Evolutionary conservation across 768 basidiomycete genomes (phyloP).

Genomic region (Lactarius sp.): DNA sequence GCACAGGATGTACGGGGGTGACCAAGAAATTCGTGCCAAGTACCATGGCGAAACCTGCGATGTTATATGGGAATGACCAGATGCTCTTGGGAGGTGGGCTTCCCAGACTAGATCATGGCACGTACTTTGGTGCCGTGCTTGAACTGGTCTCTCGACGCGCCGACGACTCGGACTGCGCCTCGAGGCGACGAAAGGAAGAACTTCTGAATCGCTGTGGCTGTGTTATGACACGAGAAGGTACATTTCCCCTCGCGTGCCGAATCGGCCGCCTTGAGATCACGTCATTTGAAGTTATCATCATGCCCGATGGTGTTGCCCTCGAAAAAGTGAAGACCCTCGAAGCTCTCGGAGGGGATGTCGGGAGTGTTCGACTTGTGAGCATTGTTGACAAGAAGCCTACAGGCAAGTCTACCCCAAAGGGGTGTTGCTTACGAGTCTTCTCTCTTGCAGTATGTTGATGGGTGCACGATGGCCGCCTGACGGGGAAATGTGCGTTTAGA

Average conservation of each 20-base stretch:
- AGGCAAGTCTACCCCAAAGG: slow-evolving; percentile 44
- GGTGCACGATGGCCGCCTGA: slow-evolving; percentile 29
- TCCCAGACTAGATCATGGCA: neutral
- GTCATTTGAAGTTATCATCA: slow-evolving; percentile 63
- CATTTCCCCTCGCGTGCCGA: slow-evolving; percentile 1
- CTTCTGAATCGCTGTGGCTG: slow-evolving; percentile 41
- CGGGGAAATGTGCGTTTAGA: slow-evolving; percentile 43
- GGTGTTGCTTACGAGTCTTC: slow-evolving; percentile 1
- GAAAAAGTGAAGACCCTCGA: slow-evolving; percentile 86
- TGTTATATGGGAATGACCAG: neutral
- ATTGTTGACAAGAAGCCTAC: slow-evolving; percentile 88
- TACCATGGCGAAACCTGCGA: slow-evolving; percentile 78
- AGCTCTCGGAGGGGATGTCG: slow-evolving; percentile 84
- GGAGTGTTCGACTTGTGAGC: slow-evolving; percentile 87
- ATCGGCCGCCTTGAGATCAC: neutral
- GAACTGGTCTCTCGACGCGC: slow-evolving; percentile 71
- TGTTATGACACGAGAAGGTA: slow-evolving; percentile 32
- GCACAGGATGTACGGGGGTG: slow-evolving; percentile 70
- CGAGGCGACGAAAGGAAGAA: slow-evolving; percentile 56
- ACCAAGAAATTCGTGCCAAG: slow-evolving; percentile 51
- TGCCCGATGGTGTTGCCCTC: slow-evolving; percentile 84
- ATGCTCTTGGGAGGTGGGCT: neutral
- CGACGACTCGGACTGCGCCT: slow-evolving; percentile 62
- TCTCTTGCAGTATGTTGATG: slow-evolving; percentile 31
- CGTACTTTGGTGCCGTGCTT: slow-evolving; percentile 75